Base-by-base conservation (phyloP, 2,329 filamentous ascomycete species). In the Alternaria triticimaculans region DNA sequence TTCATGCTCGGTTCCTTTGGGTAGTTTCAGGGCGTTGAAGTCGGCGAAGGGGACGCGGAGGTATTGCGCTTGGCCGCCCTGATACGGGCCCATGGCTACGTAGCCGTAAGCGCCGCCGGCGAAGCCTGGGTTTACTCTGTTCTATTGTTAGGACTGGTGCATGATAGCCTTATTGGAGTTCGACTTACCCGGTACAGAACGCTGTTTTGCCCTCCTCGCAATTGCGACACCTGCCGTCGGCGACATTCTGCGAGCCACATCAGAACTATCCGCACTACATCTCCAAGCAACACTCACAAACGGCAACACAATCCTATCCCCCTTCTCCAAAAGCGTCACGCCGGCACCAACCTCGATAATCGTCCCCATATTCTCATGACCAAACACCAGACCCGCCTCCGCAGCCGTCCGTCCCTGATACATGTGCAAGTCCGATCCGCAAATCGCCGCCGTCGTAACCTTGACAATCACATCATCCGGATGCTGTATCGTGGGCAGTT, bases 401-500 rank as follows among this genome's bases (percentile, higher is more conserved):
- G 88, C 88, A 6, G 88, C 87, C 0, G 88, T 90, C 56, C 88
- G 80, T 2, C 88, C 89, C 75, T 90, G 87, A 63, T 91, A 91
- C 87, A 89, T 89, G 75, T 88, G 78, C 62, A 82, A 68, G 63
- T 81, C 76, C 6, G 84, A 86, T 11, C 86, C 86, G 70, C 86
- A 87, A 51, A 88, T 87, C 4, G 85, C 86, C 55, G 87, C 85
- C 7, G 88, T 91, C 1, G 88, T 90, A 37, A 90, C 86, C 71
- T 89, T 90, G 76, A 90, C 86, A 63, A 90, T 87, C 33, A 85
- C 84, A 80, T 90, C 88, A 78, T 90, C 87, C 3, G 88, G 87
- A 77, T 90, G 88, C 72, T 89, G 80, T 21, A 91, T 81, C 72
- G 83, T 85, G 1, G 89, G 89, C 49, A 83, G 73, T 25, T 86